Conservation (phyloP, 495 filamentous ascomycete genomes). For the Penicillium herquei region DNA sequence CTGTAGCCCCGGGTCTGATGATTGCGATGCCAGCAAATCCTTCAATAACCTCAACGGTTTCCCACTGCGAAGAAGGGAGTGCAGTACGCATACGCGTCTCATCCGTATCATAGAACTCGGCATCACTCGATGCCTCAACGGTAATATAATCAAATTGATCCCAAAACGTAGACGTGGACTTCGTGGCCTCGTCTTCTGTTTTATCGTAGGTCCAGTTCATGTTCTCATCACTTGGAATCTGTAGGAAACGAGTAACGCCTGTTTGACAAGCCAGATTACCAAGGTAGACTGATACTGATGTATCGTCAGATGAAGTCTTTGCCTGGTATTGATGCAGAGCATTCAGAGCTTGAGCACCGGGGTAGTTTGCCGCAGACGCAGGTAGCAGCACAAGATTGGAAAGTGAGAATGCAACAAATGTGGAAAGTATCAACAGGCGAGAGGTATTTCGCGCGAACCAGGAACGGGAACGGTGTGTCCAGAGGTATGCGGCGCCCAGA, state of each 20-base stretch:
- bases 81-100: slow-evolving; percentile 13
- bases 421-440: slow-evolving; percentile 58
- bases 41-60: slow-evolving; percentile 63
- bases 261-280: slow-evolving; percentile 92
- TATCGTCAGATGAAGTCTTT: not conserved
- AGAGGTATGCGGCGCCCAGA: slow-evolving; percentile 70
- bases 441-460: slow-evolving; percentile 37
- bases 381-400: slow-evolving; percentile 63
- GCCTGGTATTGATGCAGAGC: slow-evolving; percentile 39
- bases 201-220: slow-evolving; percentile 55
- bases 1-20: slow-evolving; percentile 50
- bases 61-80: slow-evolving; percentile 53
- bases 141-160: slow-evolving; percentile 76
- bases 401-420: slow-evolving; percentile 55
- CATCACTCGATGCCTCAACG: slow-evolving; percentile 56
- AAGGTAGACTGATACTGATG: slow-evolving; percentile 59
- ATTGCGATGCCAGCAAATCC: slow-evolving; percentile 72
- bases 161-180: slow-evolving; percentile 74
- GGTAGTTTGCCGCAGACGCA: slow-evolving; percentile 79
- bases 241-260: slow-evolving; percentile 83
- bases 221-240: slow-evolving; percentile 24
- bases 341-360: slow-evolving; percentile 74
- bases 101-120: slow-evolving; percentile 14
- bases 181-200: slow-evolving; percentile 44
- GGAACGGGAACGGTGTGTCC: slow-evolving; percentile 62